These are phyloP conservation scores for Nigrospora oryzae DNA, from an alignment of 2,329 filamentous ascomycete genomes.

Conservation along the genomic window DNA sequence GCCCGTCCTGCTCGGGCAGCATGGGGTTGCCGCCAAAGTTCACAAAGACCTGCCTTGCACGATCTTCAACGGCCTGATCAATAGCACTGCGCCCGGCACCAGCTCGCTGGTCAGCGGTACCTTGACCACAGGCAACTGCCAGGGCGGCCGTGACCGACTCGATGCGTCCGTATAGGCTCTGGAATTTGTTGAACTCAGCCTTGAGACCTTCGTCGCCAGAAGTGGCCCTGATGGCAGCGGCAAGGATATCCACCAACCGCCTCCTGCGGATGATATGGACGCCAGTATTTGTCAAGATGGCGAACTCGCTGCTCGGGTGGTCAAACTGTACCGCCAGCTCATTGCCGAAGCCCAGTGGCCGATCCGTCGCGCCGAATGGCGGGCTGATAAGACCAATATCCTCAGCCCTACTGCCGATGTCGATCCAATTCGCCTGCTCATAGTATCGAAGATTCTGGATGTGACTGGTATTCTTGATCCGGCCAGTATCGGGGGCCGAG, in stretches of 20 bases:
- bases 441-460: conserved; percentile 53
- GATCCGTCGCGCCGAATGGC: conserved; percentile 59
- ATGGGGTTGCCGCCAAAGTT: conserved; percentile 85
- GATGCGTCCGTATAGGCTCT: conserved; percentile 74
- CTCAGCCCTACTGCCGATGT: conserved; percentile 64
- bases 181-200: conserved; percentile 73
- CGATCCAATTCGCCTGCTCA: conserved; percentile 75
- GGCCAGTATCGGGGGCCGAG: conserved; percentile 78
- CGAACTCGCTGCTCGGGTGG: conserved; percentile 66
- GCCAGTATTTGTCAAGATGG: conserved; percentile 83
- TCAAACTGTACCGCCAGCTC: conserved; percentile 97
- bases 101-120: conserved; percentile 57
- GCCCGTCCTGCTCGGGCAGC: conserved; percentile 68
- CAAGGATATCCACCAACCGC: conserved; percentile 86
- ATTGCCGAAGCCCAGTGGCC: conserved; percentile 80
- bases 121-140: conserved; percentile 91
- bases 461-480: conserved; percentile 56
- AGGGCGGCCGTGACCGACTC: conserved; percentile 87
- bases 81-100: conserved; percentile 67
- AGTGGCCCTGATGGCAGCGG: conserved; percentile 65
- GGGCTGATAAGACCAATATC: conserved; percentile 70
- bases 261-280: conserved; percentile 79
- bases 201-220: conserved; percentile 75
- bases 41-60: conserved; percentile 80
- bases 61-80: conserved; percentile 79